Conservation (phyloP, 148 eudicot genomes). For the Silene latifolia region DNA sequence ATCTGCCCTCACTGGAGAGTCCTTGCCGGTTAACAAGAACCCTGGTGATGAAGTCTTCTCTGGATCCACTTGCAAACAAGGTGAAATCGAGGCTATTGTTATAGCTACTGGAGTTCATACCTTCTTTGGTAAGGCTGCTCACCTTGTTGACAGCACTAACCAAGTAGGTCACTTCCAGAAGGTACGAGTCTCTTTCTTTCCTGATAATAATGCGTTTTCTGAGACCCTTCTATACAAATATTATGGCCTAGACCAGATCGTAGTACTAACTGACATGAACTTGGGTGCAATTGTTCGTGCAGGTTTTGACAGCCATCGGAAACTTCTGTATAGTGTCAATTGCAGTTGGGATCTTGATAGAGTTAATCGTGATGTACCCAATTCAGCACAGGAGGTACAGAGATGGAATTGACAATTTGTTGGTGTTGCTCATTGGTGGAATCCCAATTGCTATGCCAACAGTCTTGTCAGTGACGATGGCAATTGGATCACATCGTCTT, state of each 20-base stretch:
- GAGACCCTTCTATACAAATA: too few relatives aligned
- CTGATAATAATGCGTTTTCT: too few relatives aligned
- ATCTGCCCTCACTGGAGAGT: slow-evolving; percentile 83
- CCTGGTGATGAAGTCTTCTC: slow-evolving; percentile 70
- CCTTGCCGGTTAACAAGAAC: slow-evolving; percentile 65
- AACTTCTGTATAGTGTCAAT: slow-evolving; percentile 79
- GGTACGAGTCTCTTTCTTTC: slow-evolving; percentile 27
- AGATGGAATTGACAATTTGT: slow-evolving; percentile 68
- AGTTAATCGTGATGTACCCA: slow-evolving; percentile 70
- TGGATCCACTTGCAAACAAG: slow-evolving; percentile 86
- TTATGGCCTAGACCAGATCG: not conserved
- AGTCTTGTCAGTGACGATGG: slow-evolving; percentile 82
- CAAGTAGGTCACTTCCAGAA: slow-evolving; percentile 78
- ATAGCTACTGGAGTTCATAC: slow-evolving; percentile 85
- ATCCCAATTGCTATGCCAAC: slow-evolving; percentile 93
- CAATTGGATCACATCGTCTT: slow-evolving; percentile 77
- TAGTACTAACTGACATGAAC: not conserved
- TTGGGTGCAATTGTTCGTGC: slow-evolving; percentile 5
- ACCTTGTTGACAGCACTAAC: slow-evolving; percentile 78
- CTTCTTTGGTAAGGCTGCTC: slow-evolving; percentile 88
- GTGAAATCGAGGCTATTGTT: slow-evolving; percentile 77
- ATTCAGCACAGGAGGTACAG: slow-evolving; percentile 67
- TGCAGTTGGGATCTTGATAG: slow-evolving; percentile 54
- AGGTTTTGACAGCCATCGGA: slow-evolving; percentile 80
- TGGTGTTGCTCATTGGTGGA: slow-evolving; percentile 82